Evolutionary conservation across 371 early-diverging fungal genomes (phyloP), one percentile per base, ranked within the genome.

Genomic region (Mortierella sp.): DNA sequence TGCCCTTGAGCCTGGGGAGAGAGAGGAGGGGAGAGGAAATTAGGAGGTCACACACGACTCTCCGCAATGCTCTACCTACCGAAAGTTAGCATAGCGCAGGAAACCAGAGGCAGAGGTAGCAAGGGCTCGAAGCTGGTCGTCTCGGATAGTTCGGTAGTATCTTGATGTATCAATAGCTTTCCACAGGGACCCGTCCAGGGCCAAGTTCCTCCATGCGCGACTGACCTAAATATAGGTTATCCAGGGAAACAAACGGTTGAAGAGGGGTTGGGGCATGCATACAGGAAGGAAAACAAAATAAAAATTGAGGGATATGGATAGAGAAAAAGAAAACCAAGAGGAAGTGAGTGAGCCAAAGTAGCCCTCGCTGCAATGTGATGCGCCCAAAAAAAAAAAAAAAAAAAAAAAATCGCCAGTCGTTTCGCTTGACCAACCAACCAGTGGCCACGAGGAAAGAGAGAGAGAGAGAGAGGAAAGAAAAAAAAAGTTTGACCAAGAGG

Each of bases 131-230:
- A 89, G 68, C 19, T 82, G 82, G 9, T 85, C 83, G 26, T 80
- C 84, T 4, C 86, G 80, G 23, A 89, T 87, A 14, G 69, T 57
- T n/a, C 82, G 83, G 75, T 87, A 89, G 25, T 84, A 87, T 4
- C 86, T 81, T 18, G 81, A 64, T 7, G 77, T 74, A 63, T 89
- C 84, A 55, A 87, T 81, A 1, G 60, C 71, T 30, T 81, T 72
- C 89, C 89, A 89, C 19, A 89, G 66, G 4, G 85, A 82, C 1
- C 89, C 88, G 62, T 87, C 88, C 64, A 84, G 83, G 1, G 83
- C 85, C 16, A 89, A 55, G 18, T 68, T 57, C 23, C 79, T 74
- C 89, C 89, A 89, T 23, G 65, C 37, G 18, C 77, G 68, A 60
- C 69, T 72, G 44, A 76, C 77, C 77, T 76, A 60, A 18, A 46